Percentiles rank a stretch among this genome's conserved stretches.
Conservation (phyloP, 352 stramenopile genomes). For the Pythium brassicae region DNA sequence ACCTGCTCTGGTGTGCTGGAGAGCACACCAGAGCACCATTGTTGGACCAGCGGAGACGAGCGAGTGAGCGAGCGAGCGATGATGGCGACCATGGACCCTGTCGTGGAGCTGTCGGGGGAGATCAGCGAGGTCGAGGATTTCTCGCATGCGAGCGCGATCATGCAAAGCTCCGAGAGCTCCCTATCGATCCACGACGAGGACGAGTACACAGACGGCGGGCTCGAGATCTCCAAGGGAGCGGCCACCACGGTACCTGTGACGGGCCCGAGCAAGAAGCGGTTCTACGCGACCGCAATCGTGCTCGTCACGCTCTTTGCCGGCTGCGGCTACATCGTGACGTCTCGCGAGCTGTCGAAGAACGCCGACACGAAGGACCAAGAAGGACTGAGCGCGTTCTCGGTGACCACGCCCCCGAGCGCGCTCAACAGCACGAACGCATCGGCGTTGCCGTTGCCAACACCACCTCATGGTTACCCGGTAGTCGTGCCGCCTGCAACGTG, state of each 20-base stretch:
- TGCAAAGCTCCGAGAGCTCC: constrained; percentile 12
- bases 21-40: no score
- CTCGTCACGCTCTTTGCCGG: constrained; percentile 9
- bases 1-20: no score
- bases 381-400: background rate
- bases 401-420: background rate
- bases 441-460: background rate
- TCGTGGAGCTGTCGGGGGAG: constrained; percentile 11
- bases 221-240: background rate
- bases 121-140: constrained; percentile 13
- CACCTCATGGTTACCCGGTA: background rate
- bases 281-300: constrained; percentile 1
- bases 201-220: background rate
- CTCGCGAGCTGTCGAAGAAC: background rate
- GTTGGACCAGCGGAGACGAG: no score
- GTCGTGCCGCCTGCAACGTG: background rate
- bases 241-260: background rate
- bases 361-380: background rate
- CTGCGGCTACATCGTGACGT: constrained; percentile 4
- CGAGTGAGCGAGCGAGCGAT: no score
- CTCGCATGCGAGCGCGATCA: constrained; percentile 5
- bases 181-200: constrained; percentile 7
- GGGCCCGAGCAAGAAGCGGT: constrained; percentile 1
- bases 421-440: background rate
- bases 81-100: background rate